phyloP scores from a whole-genome alignment of 1,284 basidiomycete species.

The Xerocomus cyaneibrunnescens region DNA sequence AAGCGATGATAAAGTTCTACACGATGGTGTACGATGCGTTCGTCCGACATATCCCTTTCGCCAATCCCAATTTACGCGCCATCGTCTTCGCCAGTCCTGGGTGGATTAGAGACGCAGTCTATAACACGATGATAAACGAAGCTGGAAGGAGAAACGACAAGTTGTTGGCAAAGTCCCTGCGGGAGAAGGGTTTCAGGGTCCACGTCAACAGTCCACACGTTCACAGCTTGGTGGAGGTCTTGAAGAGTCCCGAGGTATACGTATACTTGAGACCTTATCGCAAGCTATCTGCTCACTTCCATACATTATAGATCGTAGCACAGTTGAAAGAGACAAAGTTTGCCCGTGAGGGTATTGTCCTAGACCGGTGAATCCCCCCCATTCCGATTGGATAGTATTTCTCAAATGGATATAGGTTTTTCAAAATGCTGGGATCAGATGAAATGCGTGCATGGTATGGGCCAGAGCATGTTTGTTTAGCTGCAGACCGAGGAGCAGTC shows the following conservation, averaged over 20 bases:
- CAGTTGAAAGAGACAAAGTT: slow-evolving; percentile 98
- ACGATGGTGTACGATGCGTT: slow-evolving; percentile 86
- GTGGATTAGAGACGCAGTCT: slow-evolving; percentile 90
- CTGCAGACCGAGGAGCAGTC: slow-evolving; percentile 91
- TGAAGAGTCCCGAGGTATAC: slow-evolving; percentile 89
- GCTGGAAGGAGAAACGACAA: slow-evolving; percentile 86
- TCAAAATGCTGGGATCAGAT: slow-evolving; percentile 94
- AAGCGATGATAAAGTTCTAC: slow-evolving; percentile 83
- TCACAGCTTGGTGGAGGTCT: slow-evolving; percentile 91
- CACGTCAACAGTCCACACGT: slow-evolving; percentile 95
- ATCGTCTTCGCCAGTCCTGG: slow-evolving; percentile 97
- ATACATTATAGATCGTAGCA: slow-evolving; percentile 50
- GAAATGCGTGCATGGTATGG: slow-evolving; percentile 99
- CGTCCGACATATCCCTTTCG: slow-evolving; percentile 86
- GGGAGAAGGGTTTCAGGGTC: slow-evolving; percentile 88
- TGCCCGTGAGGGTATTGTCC: slow-evolving; percentile 87
- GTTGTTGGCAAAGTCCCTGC: slow-evolving; percentile 64
- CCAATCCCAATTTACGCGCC: slow-evolving; percentile 71
- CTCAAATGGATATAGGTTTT: slow-evolving; percentile 66
- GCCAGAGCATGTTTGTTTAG: slow-evolving; percentile 89
- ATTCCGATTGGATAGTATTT: neutral
- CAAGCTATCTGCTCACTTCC: neutral
- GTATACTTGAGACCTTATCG: slow-evolving; percentile 41
- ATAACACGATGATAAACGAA: slow-evolving; percentile 83
- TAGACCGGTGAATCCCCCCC: slow-evolving; percentile 68